Evolutionary conservation across 208 protist species (phyloP).

Genomic region (Leptomonas pyrrhocoris): DNA sequence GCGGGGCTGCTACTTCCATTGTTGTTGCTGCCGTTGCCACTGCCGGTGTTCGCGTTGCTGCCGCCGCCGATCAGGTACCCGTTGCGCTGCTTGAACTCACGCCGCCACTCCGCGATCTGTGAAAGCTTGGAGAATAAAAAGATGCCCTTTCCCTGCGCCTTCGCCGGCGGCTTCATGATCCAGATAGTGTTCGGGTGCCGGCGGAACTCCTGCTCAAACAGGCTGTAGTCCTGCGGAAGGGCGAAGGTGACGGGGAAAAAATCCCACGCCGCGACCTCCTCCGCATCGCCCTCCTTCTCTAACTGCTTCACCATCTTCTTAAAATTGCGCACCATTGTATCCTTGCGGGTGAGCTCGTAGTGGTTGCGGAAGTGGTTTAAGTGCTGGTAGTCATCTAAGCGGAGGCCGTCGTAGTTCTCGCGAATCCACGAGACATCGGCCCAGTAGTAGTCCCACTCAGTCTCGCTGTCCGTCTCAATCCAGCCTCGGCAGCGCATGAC

Average conservation of each 20-base stretch:
- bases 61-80: constrained; percentile 33
- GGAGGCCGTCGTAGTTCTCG: constrained; percentile 90
- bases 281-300: constrained; percentile 83
- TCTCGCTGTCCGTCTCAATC: constrained; percentile 92
- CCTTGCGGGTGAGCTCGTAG: constrained; percentile 97
- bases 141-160: constrained; percentile 96
- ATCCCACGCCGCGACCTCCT: constrained; percentile 87
- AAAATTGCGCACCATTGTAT: constrained; percentile 96
- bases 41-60: neutral
- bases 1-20: constrained; percentile 2
- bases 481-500: constrained; percentile 92
- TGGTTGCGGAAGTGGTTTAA: constrained; percentile 97
- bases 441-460: constrained; percentile 94
- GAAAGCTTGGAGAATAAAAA: constrained; percentile 97
- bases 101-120: constrained; percentile 94
- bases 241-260: constrained; percentile 96
- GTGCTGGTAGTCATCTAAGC: constrained; percentile 84
- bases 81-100: constrained; percentile 81
- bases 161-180: constrained; percentile 98
- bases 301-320: constrained; percentile 91
- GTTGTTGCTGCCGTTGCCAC: neutral
- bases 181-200: constrained; percentile 89
- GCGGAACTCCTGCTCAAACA: constrained; percentile 95
- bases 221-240: constrained; percentile 94
- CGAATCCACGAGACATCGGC: constrained; percentile 93